These are phyloP conservation scores for Xanthoparmelia taractica DNA, from an alignment of 495 filamentous ascomycete species.

Conservation along the genomic window DNA sequence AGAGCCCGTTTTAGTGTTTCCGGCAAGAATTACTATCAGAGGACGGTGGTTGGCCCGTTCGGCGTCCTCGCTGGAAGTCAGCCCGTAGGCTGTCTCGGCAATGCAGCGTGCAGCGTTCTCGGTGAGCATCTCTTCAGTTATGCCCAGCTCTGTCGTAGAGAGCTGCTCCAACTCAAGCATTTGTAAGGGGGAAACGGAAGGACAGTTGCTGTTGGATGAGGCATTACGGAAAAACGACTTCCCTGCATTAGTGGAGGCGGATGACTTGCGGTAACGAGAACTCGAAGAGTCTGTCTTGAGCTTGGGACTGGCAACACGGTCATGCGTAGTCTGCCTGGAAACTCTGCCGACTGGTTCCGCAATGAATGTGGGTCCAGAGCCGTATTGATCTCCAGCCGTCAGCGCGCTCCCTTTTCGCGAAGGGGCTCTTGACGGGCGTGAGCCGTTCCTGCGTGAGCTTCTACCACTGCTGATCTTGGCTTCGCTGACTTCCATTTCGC, in stretches of 20 bases:
- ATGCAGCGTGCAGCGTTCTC: slow-evolving; percentile 87
- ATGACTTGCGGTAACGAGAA: slow-evolving; percentile 29
- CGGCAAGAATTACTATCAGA: slow-evolving; percentile 74
- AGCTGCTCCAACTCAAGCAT: slow-evolving; percentile 88
- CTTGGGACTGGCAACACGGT: slow-evolving; percentile 39
- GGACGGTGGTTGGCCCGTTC: slow-evolving; percentile 35
- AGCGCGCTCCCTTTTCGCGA: slow-evolving; percentile 58
- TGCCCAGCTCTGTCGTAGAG: slow-evolving; percentile 70
- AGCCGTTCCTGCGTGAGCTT: not conserved
- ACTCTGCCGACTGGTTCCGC: slow-evolving; percentile 6
- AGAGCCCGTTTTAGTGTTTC: slow-evolving; percentile 79
- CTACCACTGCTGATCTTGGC: slow-evolving; percentile 36
- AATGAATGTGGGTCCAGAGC: slow-evolving; percentile 12
- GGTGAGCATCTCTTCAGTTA: slow-evolving; percentile 81
- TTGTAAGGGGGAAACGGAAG: slow-evolving; percentile 73
- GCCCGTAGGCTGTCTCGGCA: slow-evolving; percentile 67
- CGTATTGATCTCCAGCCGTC: slow-evolving; percentile 8
- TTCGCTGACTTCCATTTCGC: slow-evolving; percentile 52
- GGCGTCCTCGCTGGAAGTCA: slow-evolving; percentile 32
- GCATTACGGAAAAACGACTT: slow-evolving; percentile 41
- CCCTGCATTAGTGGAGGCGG: slow-evolving; percentile 24
- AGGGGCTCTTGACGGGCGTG: slow-evolving; percentile 36
- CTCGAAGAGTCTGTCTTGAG: slow-evolving; percentile 29
- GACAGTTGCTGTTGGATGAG: slow-evolving; percentile 62
- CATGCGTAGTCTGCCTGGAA: slow-evolving; percentile 8